phyloP scores from a whole-genome alignment of 257 asterid species.

The Orobanche coerulescens region DNA sequence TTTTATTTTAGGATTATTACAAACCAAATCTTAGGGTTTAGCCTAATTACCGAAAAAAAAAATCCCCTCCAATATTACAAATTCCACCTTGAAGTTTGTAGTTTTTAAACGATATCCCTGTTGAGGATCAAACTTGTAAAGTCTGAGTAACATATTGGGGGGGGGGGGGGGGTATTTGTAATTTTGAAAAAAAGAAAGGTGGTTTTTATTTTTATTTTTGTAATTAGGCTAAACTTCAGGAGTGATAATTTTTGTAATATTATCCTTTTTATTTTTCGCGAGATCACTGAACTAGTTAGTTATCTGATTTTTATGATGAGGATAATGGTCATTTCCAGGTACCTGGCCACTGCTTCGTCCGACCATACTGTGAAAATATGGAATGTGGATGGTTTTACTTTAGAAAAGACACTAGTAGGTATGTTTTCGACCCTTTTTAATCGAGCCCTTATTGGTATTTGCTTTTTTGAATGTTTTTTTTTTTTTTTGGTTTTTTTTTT shows the following conservation, averaged over 20 bases:
- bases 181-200: background rate
- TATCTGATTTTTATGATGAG: background rate
- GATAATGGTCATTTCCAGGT: constrained; percentile 34
- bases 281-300: no score
- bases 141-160: no score
- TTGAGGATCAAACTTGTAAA: no score
- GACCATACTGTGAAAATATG: constrained; percentile 91
- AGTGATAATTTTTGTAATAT: background rate
- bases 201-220: background rate
- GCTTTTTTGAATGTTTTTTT: background rate
- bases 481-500: no score
- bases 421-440: constrained; percentile 3
- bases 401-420: constrained; percentile 84
- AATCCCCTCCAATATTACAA: background rate
- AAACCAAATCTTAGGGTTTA: background rate
- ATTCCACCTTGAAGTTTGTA: background rate
- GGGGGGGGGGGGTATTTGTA: background rate
- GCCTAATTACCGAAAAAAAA: background rate
- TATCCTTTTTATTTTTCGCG: no score
- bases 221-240: background rate
- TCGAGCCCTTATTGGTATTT: background rate
- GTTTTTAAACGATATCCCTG: no score
- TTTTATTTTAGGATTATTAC: background rate
- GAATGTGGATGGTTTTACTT: constrained; percentile 89
- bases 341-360: constrained; percentile 88